phyloP scores from a whole-genome alignment of 2,329 filamentous ascomycete species.

The Penicillium sumatraense region DNA sequence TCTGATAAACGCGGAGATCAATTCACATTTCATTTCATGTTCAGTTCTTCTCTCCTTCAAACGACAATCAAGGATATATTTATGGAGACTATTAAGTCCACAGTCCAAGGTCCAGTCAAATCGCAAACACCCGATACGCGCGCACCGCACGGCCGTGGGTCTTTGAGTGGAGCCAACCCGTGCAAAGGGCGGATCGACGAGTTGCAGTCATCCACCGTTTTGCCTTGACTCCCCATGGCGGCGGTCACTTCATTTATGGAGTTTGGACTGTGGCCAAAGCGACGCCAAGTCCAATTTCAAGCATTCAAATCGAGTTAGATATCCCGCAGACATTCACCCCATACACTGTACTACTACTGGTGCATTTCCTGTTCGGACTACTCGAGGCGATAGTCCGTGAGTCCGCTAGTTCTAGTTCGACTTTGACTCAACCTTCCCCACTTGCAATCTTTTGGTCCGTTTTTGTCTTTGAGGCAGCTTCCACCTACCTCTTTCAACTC shows the following conservation, averaged over 20 bases:
- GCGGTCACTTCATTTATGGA: too few relatives aligned
- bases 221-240: neutral
- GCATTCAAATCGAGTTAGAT: neutral
- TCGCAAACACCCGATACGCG: neutral
- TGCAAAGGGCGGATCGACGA: neutral
- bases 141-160: slow-evolving; percentile 2
- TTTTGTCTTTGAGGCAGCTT: slow-evolving; percentile 4
- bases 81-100: too few relatives aligned
- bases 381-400: neutral
- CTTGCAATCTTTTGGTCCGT: neutral
- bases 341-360: too few relatives aligned
- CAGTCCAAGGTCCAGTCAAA: neutral
- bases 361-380: neutral
- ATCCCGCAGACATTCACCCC: too few relatives aligned
- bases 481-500: slow-evolving; percentile 1
- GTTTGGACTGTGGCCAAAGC: neutral
- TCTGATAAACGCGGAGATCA: too few relatives aligned
- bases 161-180: neutral
- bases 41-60: neutral
- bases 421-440: neutral
- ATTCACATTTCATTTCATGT: neutral
- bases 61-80: too few relatives aligned
- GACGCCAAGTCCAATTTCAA: neutral
- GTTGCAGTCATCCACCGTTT: neutral
- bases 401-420: neutral